Conservation (phyloP, 2,329 filamentous ascomycete genomes). For the Aspergillus sp. region DNA sequence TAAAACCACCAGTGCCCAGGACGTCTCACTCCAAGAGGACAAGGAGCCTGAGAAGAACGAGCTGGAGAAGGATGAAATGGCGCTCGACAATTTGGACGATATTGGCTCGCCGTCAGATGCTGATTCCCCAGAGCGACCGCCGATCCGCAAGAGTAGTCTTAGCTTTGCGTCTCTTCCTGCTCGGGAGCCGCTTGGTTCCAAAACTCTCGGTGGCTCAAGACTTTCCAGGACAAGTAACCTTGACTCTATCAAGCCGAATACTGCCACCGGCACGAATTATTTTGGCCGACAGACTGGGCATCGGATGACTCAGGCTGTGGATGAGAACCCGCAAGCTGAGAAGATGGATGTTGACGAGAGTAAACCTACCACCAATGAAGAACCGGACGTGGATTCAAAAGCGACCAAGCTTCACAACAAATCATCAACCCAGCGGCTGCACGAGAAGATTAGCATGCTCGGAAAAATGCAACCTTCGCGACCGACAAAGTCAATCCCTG, state of each 20-base stretch:
- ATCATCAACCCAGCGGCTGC: constrained; percentile 88
- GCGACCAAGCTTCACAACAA: constrained; percentile 69
- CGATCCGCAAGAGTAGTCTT: constrained; percentile 89
- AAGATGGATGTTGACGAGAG: constrained; percentile 54
- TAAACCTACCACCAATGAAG: constrained; percentile 49
- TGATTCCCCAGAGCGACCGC: constrained; percentile 56
- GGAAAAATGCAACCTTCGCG: constrained; percentile 54
- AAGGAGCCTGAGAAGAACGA: constrained; percentile 20
- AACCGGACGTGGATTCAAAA: constrained; percentile 51
- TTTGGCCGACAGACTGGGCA: constrained; percentile 69
- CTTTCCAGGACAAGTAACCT: constrained; percentile 76
- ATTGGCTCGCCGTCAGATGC: constrained; percentile 49
- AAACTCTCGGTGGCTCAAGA: constrained; percentile 71
- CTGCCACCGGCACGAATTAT: constrained; percentile 64
- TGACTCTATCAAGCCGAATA: constrained; percentile 55
- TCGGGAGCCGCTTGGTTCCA: constrained; percentile 82
- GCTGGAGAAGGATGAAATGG: constrained; percentile 29
- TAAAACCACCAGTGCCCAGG: constrained; percentile 14
- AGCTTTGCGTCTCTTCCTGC: constrained; percentile 92
- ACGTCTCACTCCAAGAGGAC: constrained; percentile 17
- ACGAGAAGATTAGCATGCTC: constrained; percentile 84
- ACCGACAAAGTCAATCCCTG: constrained; percentile 47
- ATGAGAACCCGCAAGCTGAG: constrained; percentile 47
- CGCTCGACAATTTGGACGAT: constrained; percentile 43
- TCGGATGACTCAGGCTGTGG: constrained; percentile 34